Evolutionary conservation across 305 asterid genomes (phyloP).

Genomic region (Fraxinus floribunda): DNA sequence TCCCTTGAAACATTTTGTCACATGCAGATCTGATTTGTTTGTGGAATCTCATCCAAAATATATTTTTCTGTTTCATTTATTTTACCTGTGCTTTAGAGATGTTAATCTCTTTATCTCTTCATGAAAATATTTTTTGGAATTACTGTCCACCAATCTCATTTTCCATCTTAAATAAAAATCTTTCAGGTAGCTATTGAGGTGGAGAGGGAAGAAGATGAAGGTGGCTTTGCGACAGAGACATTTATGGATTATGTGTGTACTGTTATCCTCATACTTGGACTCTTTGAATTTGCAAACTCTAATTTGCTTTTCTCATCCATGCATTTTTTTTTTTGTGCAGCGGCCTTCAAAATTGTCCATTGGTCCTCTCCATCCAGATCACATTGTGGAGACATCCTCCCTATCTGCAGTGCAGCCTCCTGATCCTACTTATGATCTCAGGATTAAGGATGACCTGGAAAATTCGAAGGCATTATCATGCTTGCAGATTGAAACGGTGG

Average conservation of each 20-base stretch:
- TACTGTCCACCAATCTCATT: conserved; percentile 12
- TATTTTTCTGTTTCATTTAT: background rate
- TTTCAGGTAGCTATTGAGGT: conserved; percentile 87
- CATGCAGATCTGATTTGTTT: background rate
- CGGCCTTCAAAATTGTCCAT: conserved; percentile 85
- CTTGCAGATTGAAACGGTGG: conserved; percentile 95
- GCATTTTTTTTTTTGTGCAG: conserved; percentile 43
- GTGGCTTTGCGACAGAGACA: conserved; percentile 92
- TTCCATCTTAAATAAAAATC: conserved; percentile 13
- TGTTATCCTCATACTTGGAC: conserved; percentile 10
- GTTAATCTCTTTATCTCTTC: no score
- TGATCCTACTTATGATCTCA: conserved; percentile 82
- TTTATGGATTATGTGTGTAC: conserved; percentile 78
- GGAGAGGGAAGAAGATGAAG: conserved; percentile 97
- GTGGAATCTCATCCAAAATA: background rate
- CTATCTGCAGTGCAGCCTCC: conserved; percentile 96
- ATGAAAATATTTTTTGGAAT: background rate
- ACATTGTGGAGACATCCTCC: conserved; percentile 92
- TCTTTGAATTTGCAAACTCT: conserved; percentile 14
- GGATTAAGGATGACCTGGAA: conserved; percentile 72
- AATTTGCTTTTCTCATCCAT: conserved; percentile 21
- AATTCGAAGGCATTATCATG: conserved; percentile 76
- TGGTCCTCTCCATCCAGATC: conserved; percentile 94
- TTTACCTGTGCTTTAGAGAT: background rate
- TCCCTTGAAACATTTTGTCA: background rate